phyloP scores from a whole-genome alignment of 495 filamentous ascomycete species.

The Penicillium roqueforti region DNA sequence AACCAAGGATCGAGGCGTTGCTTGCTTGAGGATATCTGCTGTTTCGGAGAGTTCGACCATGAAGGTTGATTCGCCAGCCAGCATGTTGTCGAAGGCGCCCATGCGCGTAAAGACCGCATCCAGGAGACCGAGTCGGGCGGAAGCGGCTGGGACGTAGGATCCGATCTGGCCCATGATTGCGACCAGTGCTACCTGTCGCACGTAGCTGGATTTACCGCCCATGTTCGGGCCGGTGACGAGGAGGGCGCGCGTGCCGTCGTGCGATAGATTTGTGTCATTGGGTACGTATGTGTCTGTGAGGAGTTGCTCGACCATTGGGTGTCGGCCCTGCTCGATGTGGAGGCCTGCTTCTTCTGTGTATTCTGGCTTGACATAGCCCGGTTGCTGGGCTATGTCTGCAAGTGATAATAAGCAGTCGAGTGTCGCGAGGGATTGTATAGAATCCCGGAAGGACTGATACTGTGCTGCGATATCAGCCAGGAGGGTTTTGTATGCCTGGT shows the following conservation, averaged over 20 bases:
- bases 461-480: slow-evolving; percentile 68
- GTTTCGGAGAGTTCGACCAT: slow-evolving; percentile 97
- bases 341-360: slow-evolving; percentile 70
- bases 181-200: slow-evolving; percentile 86
- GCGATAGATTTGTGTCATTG: slow-evolving; percentile 70
- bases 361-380: slow-evolving; percentile 84
- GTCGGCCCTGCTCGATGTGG: slow-evolving; percentile 69
- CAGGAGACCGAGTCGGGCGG: slow-evolving; percentile 70
- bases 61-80: slow-evolving; percentile 92
- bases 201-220: slow-evolving; percentile 96
- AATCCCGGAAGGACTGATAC: slow-evolving; percentile 87
- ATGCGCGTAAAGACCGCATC: slow-evolving; percentile 95
- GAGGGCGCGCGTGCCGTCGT: slow-evolving; percentile 63
- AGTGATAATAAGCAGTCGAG: slow-evolving; percentile 90
- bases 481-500: slow-evolving; percentile 70
- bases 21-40: slow-evolving; percentile 81
- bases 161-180: slow-evolving; percentile 93
- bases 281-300: slow-evolving; percentile 86
- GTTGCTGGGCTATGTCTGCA: slow-evolving; percentile 74
- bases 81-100: slow-evolving; percentile 95
- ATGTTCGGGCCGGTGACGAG: slow-evolving; percentile 97
- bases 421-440: slow-evolving; percentile 76
- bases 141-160: slow-evolving; percentile 81
- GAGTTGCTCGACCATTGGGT: slow-evolving; percentile 95
- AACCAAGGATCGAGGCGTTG: slow-evolving; percentile 73